phyloP scores from a whole-genome alignment of 257 asterid genomes.

The Capsicum pubescens region DNA sequence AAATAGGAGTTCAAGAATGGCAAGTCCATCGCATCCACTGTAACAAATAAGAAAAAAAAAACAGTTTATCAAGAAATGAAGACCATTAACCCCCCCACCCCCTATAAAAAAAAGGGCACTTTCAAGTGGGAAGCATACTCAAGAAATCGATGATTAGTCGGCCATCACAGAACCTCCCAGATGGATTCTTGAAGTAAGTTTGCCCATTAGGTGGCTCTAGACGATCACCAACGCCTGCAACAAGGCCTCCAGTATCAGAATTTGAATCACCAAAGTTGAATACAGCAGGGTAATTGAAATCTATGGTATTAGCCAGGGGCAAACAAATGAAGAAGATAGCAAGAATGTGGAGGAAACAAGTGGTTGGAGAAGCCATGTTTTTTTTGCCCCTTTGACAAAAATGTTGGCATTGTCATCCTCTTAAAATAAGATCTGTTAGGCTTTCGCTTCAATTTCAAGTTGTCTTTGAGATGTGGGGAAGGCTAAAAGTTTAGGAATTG shows the following conservation, averaged over 20 bases:
- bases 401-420: conserved; percentile 14
- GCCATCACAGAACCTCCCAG: conserved; percentile 94
- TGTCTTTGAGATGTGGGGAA: conserved; percentile 38
- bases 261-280: conserved; percentile 99
- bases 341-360: conserved; percentile 37
- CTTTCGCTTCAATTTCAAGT: conserved; percentile 58
- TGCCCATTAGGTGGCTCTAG: conserved; percentile 90
- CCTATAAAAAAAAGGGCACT: neutral
- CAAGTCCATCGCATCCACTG: conserved; percentile 94
- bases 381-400: conserved; percentile 14
- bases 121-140: conserved; percentile 44
- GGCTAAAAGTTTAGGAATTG: conserved; percentile 15
- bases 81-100: neutral
- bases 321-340: conserved; percentile 38
- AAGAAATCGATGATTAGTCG: conserved; percentile 77
- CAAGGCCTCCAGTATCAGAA: conserved; percentile 86
- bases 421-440: conserved; percentile 33
- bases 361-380: conserved; percentile 51
- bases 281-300: conserved; percentile 86
- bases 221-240: conserved; percentile 64
- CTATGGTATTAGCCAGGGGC: conserved; percentile 51
- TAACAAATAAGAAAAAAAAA: neutral
- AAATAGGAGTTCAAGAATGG: conserved; percentile 82
- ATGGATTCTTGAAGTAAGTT: conserved; percentile 76
- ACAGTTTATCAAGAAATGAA: neutral